Evolutionary conservation across 495 filamentous ascomycete genomes (phyloP).

Genomic region (Daldinia bambusicola): DNA sequence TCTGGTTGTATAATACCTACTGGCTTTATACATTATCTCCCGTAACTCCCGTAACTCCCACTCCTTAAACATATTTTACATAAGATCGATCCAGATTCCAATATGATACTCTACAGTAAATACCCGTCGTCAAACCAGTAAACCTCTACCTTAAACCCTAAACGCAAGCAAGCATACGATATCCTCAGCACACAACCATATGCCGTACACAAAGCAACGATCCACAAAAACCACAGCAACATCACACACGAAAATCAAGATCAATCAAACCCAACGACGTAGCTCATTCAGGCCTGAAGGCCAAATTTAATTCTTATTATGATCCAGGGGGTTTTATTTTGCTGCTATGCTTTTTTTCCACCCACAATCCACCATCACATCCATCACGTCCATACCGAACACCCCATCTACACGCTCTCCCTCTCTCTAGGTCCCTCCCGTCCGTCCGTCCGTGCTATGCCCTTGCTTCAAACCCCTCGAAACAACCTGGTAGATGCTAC

Average conservation of each 20-base stretch:
- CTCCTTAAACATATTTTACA: too few species aligned
- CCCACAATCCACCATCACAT: not conserved
- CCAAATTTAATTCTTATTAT: slow-evolving; percentile 12
- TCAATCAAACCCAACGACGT: not conserved
- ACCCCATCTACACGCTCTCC: not conserved
- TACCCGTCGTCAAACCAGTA: too few species aligned
- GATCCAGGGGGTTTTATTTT: slow-evolving; percentile 1
- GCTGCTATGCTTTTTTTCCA: not conserved
- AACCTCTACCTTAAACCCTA: too few species aligned
- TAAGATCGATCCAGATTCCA: too few species aligned
- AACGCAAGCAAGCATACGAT: too few species aligned
- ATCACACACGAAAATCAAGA: not conserved
- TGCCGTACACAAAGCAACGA: not conserved
- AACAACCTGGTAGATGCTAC: slow-evolving; percentile 17
- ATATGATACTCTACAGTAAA: too few species aligned
- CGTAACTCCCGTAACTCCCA: too few species aligned
- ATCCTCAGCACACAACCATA: not conserved
- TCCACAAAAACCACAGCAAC: slow-evolving; percentile 9
- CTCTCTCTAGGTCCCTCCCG: not conserved
- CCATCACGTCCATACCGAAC: not conserved
- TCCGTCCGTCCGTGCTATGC: not conserved
- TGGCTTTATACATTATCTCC: too few species aligned
- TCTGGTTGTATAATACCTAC: too few species aligned
- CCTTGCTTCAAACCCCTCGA: not conserved
- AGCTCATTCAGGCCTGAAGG: not conserved